Conservation (phyloP, 768 basidiomycete species). For the Tricholoma flavovirens region DNA sequence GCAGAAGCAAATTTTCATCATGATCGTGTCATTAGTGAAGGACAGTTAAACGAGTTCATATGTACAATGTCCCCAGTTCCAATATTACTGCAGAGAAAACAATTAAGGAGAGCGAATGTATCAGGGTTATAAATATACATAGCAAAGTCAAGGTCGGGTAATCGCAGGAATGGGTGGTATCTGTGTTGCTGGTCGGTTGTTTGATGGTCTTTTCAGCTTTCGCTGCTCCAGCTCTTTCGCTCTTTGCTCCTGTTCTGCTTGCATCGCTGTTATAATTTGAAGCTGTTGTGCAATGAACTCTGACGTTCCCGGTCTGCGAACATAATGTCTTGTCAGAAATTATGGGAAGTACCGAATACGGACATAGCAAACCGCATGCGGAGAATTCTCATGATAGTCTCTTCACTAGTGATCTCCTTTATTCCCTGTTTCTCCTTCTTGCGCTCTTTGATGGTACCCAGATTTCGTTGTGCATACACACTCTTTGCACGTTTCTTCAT, state of each 20-base stretch:
- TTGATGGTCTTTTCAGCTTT: constrained; percentile 47
- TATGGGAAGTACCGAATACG: not conserved
- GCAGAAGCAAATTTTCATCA: not conserved
- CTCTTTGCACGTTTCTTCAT: constrained; percentile 90
- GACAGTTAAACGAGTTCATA: not conserved
- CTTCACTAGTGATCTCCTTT: constrained; percentile 71
- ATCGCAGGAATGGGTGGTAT: constrained; percentile 36
- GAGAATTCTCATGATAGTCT: constrained; percentile 91
- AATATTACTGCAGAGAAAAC: not conserved
- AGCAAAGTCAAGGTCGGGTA: constrained; percentile 16
- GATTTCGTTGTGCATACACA: constrained; percentile 86
- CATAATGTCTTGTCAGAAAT: not conserved
- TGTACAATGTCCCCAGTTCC: constrained; percentile 14
- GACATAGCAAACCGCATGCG: constrained; percentile 75
- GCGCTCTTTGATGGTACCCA: constrained; percentile 92
- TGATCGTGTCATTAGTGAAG: not conserved
- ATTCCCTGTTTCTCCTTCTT: constrained; percentile 89
- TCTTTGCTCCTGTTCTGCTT: constrained; percentile 75
- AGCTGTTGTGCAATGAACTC: constrained; percentile 89
- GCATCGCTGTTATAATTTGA: constrained; percentile 75
- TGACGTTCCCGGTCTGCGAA: constrained; percentile 61
- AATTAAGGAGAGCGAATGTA: constrained; percentile 4
- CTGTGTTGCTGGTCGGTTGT: constrained; percentile 23
- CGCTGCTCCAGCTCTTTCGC: constrained; percentile 54
- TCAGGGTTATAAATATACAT: constrained; percentile 3